Evolutionary conservation across 768 basidiomycete species (phyloP).

Genomic region (Sporobolomyces pararoseus): DNA sequence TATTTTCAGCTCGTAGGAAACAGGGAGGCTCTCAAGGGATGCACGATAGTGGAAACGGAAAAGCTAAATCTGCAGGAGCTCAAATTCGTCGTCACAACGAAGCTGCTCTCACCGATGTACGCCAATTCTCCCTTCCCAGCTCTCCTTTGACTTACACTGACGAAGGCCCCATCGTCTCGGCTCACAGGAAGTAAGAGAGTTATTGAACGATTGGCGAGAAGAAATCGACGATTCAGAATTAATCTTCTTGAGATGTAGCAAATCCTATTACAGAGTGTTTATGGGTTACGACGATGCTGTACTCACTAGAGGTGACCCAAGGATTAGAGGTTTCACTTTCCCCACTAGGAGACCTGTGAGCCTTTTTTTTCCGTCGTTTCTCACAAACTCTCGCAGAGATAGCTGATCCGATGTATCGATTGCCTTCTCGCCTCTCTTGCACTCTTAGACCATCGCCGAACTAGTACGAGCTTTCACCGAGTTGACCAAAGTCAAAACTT

Average conservation of each 20-base stretch:
- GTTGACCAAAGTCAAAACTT: constrained; percentile 74
- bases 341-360: constrained; percentile 89
- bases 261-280: constrained; percentile 81
- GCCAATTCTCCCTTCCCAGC: constrained; percentile 44
- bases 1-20: constrained; percentile 74
- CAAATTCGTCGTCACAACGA: constrained; percentile 91
- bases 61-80: constrained; percentile 91
- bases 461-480: constrained; percentile 79
- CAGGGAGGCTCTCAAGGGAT: constrained; percentile 91
- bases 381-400: not conserved
- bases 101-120: constrained; percentile 79
- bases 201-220: constrained; percentile 79
- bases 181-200: constrained; percentile 74
- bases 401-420: not conserved
- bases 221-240: constrained; percentile 80
- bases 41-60: constrained; percentile 89
- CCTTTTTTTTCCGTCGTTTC: too few relatives aligned
- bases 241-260: constrained; percentile 87
- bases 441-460: constrained; percentile 76
- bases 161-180: too few relatives aligned
- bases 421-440: not conserved
- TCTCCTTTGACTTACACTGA: not conserved
- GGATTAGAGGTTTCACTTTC: constrained; percentile 87
- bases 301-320: constrained; percentile 69
- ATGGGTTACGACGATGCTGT: constrained; percentile 78